phyloP scores from a whole-genome alignment of 2,329 filamentous ascomycete genomes.

The Eutypa lata region DNA sequence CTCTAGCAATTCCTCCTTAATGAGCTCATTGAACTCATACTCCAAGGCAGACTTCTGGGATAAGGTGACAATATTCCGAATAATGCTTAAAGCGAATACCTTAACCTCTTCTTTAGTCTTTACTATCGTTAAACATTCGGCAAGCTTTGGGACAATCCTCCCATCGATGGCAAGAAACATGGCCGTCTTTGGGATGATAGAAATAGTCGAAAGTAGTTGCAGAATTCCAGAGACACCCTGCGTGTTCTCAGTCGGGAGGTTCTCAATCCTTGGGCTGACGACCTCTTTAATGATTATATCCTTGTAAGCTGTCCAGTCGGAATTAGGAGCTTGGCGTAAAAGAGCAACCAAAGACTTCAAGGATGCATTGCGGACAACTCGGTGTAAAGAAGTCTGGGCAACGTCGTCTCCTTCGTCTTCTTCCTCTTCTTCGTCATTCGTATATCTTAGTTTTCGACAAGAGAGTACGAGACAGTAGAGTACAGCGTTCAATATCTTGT shows the following conservation, averaged over 20 bases:
- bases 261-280: slow-evolving; percentile 72
- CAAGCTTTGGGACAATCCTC: slow-evolving; percentile 66
- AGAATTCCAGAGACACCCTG: slow-evolving; percentile 85
- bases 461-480: slow-evolving; percentile 77
- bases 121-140: slow-evolving; percentile 67
- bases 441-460: slow-evolving; percentile 55
- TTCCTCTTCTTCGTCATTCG: slow-evolving; percentile 30
- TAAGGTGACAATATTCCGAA: slow-evolving; percentile 65
- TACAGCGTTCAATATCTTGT: slow-evolving; percentile 69
- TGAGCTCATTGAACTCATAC: slow-evolving; percentile 54
- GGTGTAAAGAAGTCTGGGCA: slow-evolving; percentile 56
- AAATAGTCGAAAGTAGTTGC: slow-evolving; percentile 79
- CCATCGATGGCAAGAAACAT: slow-evolving; percentile 62
- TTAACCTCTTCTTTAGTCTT: slow-evolving; percentile 87
- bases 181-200: slow-evolving; percentile 62
- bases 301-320: slow-evolving; percentile 71
- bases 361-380: slow-evolving; percentile 66
- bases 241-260: slow-evolving; percentile 79
- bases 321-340: slow-evolving; percentile 68
- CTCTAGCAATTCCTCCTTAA: slow-evolving; percentile 53
- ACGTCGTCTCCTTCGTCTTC: slow-evolving; percentile 36
- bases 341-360: slow-evolving; percentile 79
- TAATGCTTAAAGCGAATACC: slow-evolving; percentile 72
- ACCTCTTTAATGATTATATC: slow-evolving; percentile 70
- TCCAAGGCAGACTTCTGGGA: slow-evolving; percentile 53